Base-by-base conservation (phyloP, 2,329 filamentous ascomycete genomes). In the Colletotrichum sidae region DNA sequence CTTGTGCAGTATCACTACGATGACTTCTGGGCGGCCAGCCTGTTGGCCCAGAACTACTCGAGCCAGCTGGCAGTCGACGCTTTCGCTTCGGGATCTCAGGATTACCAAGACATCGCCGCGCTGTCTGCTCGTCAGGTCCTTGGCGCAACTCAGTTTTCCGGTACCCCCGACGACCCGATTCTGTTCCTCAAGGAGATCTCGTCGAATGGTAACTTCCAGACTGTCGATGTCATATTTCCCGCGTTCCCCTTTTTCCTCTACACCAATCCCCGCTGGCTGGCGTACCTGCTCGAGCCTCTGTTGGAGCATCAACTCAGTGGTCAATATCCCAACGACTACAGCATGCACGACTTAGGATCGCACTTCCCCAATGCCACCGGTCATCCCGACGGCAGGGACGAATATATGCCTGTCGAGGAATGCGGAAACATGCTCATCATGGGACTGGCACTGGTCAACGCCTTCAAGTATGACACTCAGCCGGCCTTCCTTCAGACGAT, bases 111-210 rank as follows among this genome's bases (percentile, higher is more conserved):
- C 70, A 93, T 94, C 63, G 88, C 92, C 25, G 89, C 91, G 1
- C 83, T 96, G 50, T 92, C 90, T 62, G 92, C 92, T 54, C 88
- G 93, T 50, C 93, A 96, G 73, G 91, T 93, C 12, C 84, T 96
- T 73, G 93, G 92, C 7, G 92, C 91, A 1, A 93, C 90, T 4
- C 89, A 88, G 68, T 93, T 94, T 79, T 86, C 91, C 7, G 87
- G 91, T 47, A 91, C 92, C 17, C 86, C 90, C 1, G 86, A 93
- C 4, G 83, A 88, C 67, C 91, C 91, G 0, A 84, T 95, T 46
- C 76, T 96, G 25, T 96, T 96, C 78, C 79, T 95, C 66, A 96
- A 96, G 74, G 93, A 96, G 75, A 95, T 96, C 60, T 93, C 91
- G 1, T 94, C 91, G 2, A 92, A 95, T 71, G 92, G 92, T 4